Evolutionary conservation across 345 rosid genomes (phyloP), one percentile per base, ranked within the genome.

Genomic region (Corchorus olitorius): DNA sequence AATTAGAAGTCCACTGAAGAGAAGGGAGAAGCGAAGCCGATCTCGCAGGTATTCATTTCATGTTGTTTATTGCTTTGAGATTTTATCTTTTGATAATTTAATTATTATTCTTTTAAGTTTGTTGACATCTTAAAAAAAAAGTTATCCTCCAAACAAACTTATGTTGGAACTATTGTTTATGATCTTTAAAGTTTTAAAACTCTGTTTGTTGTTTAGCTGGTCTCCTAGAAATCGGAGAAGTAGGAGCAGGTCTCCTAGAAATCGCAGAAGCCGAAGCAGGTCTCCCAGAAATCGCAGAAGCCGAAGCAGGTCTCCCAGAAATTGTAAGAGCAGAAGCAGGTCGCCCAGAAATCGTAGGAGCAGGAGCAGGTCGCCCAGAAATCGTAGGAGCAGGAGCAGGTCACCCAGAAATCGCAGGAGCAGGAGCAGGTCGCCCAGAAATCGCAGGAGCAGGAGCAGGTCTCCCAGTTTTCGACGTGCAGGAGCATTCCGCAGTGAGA

Each of bases 1-100:
- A 80, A 86, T 87, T 82, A 78, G 81, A 75, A 83, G 79, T 64
- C 84, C 78, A 27, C 22, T 56, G 76, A 80, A 75, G 65, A 85
- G 86, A 78, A 87, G 87, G 83, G 84, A 76, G 60, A 86, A 76
- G 75, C 85, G 86, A 66, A 83, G 89, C 72, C 82, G 75, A 63
- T 90, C 92, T 76, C 84, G 84, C 81, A 87, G 92, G 94, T 90
- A 34, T 77, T 76, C 48, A 34, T 33, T 19, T 13, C 5, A 12
- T 15, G 41, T 58, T 10, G 12, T 55, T 55, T 33, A 41, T 56
- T 59, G 45, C 13, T 63, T 33, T 20, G 13, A 54, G 35, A 13
- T 43, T 22, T 2, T 22, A 15, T 61, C 19, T 10, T 65, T 65
- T 35, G 5, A 34, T 58, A 39, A 15, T 55, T 9, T 65, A 33